phyloP scores from a whole-genome alignment of 441 rosid genomes.

The Eutrema salsugineum region DNA sequence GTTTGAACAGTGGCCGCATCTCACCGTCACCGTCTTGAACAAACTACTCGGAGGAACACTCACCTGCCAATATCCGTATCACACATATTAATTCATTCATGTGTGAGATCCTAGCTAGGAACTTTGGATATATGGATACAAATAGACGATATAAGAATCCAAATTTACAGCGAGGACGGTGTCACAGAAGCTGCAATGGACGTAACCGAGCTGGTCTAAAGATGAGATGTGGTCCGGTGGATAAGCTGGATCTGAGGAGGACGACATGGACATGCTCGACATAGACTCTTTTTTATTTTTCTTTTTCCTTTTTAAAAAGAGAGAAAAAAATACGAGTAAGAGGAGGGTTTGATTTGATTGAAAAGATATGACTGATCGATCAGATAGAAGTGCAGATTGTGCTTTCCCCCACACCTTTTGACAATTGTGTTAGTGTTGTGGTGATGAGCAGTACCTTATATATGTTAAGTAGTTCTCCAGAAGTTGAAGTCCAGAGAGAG shows the following conservation, averaged over 20 bases:
- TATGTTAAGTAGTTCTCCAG: slow-evolving; percentile 21
- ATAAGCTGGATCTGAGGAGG: slow-evolving; percentile 57
- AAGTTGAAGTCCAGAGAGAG: slow-evolving; percentile 14
- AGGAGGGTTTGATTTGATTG: slow-evolving; percentile 25
- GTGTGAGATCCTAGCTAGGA: slow-evolving; percentile 4
- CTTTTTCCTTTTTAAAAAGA: background rate
- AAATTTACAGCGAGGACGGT: slow-evolving; percentile 81
- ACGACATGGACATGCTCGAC: slow-evolving; percentile 45
- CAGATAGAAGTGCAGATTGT: slow-evolving; percentile 24
- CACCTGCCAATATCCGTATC: slow-evolving; percentile 56
- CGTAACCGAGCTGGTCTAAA: slow-evolving; percentile 91
- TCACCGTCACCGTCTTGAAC: slow-evolving; percentile 88
- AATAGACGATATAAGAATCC: background rate
- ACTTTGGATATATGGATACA: background rate
- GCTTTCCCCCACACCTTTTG: slow-evolving; percentile 28
- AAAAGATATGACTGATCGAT: slow-evolving; percentile 22
- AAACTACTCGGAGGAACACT: slow-evolving; percentile 88
- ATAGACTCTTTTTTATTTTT: slow-evolving; percentile 6
- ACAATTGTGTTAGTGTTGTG: slow-evolving; percentile 19
- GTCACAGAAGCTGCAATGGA: slow-evolving; percentile 90
- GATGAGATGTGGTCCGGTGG: slow-evolving; percentile 90
- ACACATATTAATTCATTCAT: background rate
- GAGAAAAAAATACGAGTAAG: background rate
- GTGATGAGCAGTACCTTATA: slow-evolving; percentile 19
- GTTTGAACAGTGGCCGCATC: slow-evolving; percentile 92